Base-by-base conservation (phyloP, 306 rosid genomes). In the Corylus avellana region DNA sequence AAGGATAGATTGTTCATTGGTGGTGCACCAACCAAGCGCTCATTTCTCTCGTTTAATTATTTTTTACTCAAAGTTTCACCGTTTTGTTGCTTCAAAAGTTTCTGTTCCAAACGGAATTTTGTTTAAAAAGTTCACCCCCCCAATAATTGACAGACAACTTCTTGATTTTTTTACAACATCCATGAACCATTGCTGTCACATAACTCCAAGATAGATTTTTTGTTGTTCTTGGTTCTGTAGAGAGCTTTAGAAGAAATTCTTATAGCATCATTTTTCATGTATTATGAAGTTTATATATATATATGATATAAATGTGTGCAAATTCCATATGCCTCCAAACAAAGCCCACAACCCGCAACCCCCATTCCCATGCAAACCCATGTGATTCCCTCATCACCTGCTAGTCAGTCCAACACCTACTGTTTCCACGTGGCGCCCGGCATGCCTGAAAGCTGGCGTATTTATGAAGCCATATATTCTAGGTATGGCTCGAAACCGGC, bases 341-440 rank as follows among this genome's bases (percentile, higher is more conserved):
- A 72, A 39, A 63, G 55, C 66, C 81, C 81, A 61, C 77, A 55
- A 70, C 1, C 11, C 29, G 16, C n/a, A 46, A 53, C 32, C 77
- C 71, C 5, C 75, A 35, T 75, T 73, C 83, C 87, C 80, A 75
- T 74, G 78, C 75, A 61, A n/a, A 9, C 63, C 61, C 84, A 77
- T 54, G 78, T 83, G 72, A 73, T 25, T 51, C 27, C 69, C 35
- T 32, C 35, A 32, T 54, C 47, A 53, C 9, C 75, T 20, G 1
- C 78, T 67, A 25, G 37, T 82, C 74, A 32, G 73, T 53, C 80
- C 17, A 27, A 59, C 74, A 32, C 77, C 20, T 20, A 13, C 13
- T 12, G 46, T 5, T 12, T 2, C 73, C 80, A 75, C 59, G 76
- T 83, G 84, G 86, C 62, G 0, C 4, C 2, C 0, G 12, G 62